Conservation (phyloP, 2,329 filamentous ascomycete genomes). For the Aureobasidium sp. region DNA sequence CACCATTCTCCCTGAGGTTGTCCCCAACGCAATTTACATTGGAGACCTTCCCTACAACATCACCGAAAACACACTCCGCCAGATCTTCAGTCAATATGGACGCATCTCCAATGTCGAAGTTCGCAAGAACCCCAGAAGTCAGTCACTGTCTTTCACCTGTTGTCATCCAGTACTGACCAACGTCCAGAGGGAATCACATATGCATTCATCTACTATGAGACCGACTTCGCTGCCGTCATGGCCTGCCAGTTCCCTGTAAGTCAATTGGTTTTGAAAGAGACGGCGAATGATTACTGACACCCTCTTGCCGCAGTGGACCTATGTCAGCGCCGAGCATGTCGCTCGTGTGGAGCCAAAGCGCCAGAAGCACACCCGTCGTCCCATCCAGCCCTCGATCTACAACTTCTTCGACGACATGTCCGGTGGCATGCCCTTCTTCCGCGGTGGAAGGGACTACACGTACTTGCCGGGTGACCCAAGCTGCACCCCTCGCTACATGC, state of each 20-base stretch:
- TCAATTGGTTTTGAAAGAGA: not conserved
- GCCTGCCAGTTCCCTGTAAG: slow-evolving; percentile 1
- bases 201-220: not conserved
- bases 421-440: not conserved
- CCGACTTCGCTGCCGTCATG: not conserved
- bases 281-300: not conserved
- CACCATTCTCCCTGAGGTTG: not conserved
- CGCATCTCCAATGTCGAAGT: not conserved
- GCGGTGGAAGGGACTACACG: not conserved
- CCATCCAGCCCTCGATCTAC: not conserved
- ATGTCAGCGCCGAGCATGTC: not conserved
- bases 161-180: not conserved
- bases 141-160: not conserved
- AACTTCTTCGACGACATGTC: not conserved
- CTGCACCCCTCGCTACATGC: not conserved
- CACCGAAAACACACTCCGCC: not conserved
- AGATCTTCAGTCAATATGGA: slow-evolving; percentile 10
- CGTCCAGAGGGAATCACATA: not conserved
- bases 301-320: not conserved
- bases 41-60: slow-evolving; percentile 8
- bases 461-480: not conserved
- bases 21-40: slow-evolving; percentile 8
- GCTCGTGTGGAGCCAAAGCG: not conserved
- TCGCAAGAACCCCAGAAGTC: not conserved
- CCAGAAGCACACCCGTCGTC: not conserved